A percentile compares a stretch with the other conserved stretches of the same genome.
phyloP scores from a whole-genome alignment of 2,329 filamentous ascomycete genomes.

The Botrytis hyacinthi region DNA sequence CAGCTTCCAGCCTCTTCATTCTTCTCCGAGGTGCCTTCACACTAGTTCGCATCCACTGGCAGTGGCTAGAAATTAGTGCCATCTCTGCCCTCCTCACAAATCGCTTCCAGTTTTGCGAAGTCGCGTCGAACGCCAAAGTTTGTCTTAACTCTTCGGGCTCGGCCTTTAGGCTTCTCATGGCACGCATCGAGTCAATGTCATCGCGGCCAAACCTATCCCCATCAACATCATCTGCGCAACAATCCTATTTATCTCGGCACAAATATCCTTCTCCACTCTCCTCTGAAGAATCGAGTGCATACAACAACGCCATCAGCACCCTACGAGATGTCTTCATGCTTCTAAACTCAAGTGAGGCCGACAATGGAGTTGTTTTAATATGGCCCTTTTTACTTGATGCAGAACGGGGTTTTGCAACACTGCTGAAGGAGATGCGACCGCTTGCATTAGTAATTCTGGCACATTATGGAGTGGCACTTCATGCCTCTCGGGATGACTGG shows the following conservation, averaged over 20 bases:
- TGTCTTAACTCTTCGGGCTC: neutral
- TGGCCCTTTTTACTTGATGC: neutral
- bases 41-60: neutral
- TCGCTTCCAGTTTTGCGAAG: neutral
- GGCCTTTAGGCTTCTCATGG: neutral
- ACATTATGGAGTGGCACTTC: neutral
- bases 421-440: neutral
- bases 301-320: neutral
- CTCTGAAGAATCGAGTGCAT: neutral
- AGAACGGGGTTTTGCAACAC: neutral
- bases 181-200: neutral
- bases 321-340: neutral
- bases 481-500: neutral
- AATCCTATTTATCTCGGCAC: neutral
- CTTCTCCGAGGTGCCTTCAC: neutral
- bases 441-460: neutral
- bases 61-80: neutral
- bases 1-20: neutral
- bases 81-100: neutral
- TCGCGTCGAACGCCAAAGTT: neutral
- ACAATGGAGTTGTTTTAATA: neutral
- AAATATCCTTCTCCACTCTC: neutral
- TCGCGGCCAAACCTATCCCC: neutral
- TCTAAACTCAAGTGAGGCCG: neutral
- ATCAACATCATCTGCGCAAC: neutral